Evolutionary conservation across 768 basidiomycete species (phyloP).

Genomic region (Melanogaster broomeanus): DNA sequence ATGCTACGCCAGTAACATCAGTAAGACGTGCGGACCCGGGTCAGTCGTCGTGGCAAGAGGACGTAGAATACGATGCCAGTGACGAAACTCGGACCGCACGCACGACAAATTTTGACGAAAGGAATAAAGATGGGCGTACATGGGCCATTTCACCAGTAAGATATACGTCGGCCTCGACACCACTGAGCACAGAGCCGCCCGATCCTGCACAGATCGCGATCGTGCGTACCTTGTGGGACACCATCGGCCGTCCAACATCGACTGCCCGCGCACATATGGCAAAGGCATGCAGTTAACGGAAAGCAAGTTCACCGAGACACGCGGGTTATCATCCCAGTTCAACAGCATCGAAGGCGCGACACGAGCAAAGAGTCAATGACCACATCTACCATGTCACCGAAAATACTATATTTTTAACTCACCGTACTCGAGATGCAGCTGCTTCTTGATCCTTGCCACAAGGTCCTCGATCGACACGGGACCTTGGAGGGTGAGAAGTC

Average conservation of each 20-base stretch:
- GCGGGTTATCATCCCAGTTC: background rate
- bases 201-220: slow-evolving; percentile 93
- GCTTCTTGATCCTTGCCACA: slow-evolving; percentile 67
- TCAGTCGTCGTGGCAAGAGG: slow-evolving; percentile 12
- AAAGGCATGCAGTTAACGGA: slow-evolving; percentile 5
- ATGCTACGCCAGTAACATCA: slow-evolving; percentile 54
- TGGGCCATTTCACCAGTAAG: slow-evolving; percentile 94
- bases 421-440: slow-evolving; percentile 64
- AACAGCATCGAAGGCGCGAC: background rate
- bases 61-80: background rate
- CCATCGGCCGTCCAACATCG: slow-evolving; percentile 61
- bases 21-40: background rate
- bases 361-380: background rate
- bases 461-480: slow-evolving; percentile 61
- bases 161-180: slow-evolving; percentile 79
- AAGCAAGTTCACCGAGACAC: slow-evolving; percentile 1
- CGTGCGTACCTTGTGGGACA: slow-evolving; percentile 43
- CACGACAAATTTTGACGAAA: slow-evolving; percentile 15
- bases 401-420: slow-evolving; percentile 10
- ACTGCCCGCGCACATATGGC: slow-evolving; percentile 41
- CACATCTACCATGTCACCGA: slow-evolving; percentile 11
- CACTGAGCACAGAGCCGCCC: slow-evolving; percentile 75
- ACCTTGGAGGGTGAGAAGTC: slow-evolving; percentile 62
- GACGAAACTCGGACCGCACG: slow-evolving; percentile 2
- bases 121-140: slow-evolving; percentile 44